phyloP scores from a whole-genome alignment of 176 grass and related monocot genomes.

The Dendrocalamus sinicus region DNA sequence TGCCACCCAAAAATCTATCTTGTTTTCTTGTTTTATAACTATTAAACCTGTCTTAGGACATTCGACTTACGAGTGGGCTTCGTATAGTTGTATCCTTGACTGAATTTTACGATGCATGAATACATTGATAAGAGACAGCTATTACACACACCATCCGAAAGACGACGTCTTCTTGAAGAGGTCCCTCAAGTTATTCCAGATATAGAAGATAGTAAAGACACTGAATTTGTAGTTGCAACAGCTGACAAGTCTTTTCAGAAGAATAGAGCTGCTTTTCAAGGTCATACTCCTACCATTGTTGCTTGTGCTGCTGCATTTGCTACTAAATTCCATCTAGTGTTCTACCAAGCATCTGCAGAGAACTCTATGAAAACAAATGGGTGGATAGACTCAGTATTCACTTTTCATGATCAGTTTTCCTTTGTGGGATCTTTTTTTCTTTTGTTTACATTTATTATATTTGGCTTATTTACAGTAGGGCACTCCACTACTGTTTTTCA shows the following conservation, averaged over 20 bases:
- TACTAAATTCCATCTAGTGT: neutral
- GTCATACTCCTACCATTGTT: conserved; percentile 25
- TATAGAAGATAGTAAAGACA: conserved; percentile 54
- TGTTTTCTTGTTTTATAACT: conserved; percentile 28
- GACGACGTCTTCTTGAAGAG: conserved; percentile 72
- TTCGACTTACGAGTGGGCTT: conserved; percentile 21
- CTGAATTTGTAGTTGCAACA: conserved; percentile 36
- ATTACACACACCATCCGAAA: conserved; percentile 61
- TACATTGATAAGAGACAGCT: conserved; percentile 68
- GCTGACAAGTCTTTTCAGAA: conserved; percentile 43
- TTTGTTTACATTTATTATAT: conserved; percentile 19
- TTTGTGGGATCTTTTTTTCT: neutral
- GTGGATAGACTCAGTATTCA: neutral
- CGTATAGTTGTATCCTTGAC: conserved; percentile 70
- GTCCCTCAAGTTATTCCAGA: conserved; percentile 74
- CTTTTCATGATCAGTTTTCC: conserved; percentile 11
- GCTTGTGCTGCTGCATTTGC: neutral
- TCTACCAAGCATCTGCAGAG: neutral
- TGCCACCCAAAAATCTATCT: neutral
- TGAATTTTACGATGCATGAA: conserved; percentile 55
- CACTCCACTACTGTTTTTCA: conserved; percentile 21
- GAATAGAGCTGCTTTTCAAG: conserved; percentile 40
- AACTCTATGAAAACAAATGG: conserved; percentile 29
- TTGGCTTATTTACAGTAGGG: conserved; percentile 6
- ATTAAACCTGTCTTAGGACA: neutral